These are phyloP conservation scores for Vitis riparia DNA, from an alignment of 164 flowering plant species.

Conservation along the genomic window DNA sequence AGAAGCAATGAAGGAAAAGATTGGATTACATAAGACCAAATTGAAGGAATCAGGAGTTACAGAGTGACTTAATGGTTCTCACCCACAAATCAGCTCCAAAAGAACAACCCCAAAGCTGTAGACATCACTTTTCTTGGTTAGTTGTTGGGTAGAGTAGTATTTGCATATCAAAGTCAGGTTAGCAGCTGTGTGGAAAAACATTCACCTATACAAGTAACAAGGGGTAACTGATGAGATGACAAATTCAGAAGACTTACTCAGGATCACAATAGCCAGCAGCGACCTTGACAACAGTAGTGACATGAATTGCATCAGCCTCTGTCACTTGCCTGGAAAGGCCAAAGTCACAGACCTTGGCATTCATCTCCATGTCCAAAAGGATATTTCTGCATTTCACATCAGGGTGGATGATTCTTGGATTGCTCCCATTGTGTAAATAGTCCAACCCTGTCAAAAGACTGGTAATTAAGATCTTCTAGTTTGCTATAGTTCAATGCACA, in stretches of 20 bases:
- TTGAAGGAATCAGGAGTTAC: slow-evolving; percentile 84
- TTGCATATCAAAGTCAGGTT: slow-evolving; percentile 31
- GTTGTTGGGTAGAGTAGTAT: slow-evolving; percentile 78
- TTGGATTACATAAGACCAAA: slow-evolving; percentile 66
- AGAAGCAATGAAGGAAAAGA: background rate
- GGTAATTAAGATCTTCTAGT: background rate
- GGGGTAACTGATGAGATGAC: background rate
- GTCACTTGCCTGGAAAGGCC: slow-evolving; percentile 84
- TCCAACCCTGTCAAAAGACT: slow-evolving; percentile 60
- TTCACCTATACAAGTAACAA: no score
- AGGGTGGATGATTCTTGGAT: slow-evolving; percentile 82
- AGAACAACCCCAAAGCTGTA: slow-evolving; percentile 94
- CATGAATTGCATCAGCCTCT: slow-evolving; percentile 68
- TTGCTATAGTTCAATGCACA: background rate
- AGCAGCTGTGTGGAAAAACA: slow-evolving; percentile 1
- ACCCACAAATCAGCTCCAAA: slow-evolving; percentile 85
- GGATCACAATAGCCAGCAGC: slow-evolving; percentile 93
- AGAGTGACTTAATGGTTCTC: slow-evolving; percentile 72
- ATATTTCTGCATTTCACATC: slow-evolving; percentile 85
- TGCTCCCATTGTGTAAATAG: slow-evolving; percentile 79
- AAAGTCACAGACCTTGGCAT: slow-evolving; percentile 83
- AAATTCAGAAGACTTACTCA: slow-evolving; percentile 52
- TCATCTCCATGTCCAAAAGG: slow-evolving; percentile 74
- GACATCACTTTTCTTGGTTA: slow-evolving; percentile 87
- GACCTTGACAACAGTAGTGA: slow-evolving; percentile 84